Evolutionary conservation across 331 rosid genomes (phyloP).

Genomic region (Stylosanthes scabra): DNA sequence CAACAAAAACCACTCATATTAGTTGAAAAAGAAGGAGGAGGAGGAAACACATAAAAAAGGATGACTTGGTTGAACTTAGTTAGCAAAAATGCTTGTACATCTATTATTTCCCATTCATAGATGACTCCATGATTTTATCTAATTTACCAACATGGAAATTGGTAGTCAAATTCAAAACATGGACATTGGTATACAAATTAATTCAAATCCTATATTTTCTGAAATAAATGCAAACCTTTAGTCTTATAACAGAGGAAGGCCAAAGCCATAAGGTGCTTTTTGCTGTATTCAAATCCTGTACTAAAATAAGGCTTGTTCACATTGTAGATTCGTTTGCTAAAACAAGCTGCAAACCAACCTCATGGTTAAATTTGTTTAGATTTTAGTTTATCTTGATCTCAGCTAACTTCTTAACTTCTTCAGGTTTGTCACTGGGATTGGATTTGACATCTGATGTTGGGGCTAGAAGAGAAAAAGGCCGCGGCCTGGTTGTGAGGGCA

Average conservation of each 20-base stretch:
- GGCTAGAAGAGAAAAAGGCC: conserved; percentile 51
- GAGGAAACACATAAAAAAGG: too few species aligned
- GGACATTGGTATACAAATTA: too few species aligned
- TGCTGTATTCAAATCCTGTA: background rate
- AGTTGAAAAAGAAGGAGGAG: too few species aligned
- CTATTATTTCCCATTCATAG: too few species aligned
- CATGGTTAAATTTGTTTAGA: conserved; percentile 1
- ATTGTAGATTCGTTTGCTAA: background rate
- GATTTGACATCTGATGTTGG: conserved; percentile 52
- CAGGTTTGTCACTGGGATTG: conserved; percentile 71
- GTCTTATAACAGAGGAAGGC: background rate
- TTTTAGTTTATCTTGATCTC: conserved; percentile 17
- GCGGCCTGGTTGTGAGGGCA: conserved; percentile 79
- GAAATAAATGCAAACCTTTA: background rate
- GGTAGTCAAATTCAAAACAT: too few species aligned
- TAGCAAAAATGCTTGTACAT: too few species aligned
- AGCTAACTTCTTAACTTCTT: conserved; percentile 16
- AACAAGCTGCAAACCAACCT: background rate
- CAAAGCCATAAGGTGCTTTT: background rate
- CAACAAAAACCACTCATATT: too few species aligned
- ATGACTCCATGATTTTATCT: too few species aligned
- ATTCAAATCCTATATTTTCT: too few species aligned
- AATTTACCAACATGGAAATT: too few species aligned
- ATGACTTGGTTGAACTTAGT: too few species aligned
- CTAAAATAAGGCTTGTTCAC: background rate